Evolutionary conservation across 164 flowering plant genomes (phyloP).

Genomic region (Dillenia turbinata): DNA sequence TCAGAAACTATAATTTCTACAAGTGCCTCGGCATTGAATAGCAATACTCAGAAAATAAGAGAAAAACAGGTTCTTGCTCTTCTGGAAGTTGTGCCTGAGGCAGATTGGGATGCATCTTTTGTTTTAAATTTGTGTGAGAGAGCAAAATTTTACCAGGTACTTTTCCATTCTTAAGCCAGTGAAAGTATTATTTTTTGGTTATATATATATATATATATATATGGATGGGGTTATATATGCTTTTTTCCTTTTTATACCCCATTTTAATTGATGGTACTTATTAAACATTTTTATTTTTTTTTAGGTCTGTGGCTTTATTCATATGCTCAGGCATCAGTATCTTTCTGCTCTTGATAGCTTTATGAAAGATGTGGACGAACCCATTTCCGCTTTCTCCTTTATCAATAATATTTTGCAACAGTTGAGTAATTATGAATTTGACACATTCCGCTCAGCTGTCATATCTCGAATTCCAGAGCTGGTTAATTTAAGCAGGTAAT

Average conservation of each 20-base stretch:
- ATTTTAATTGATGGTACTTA: background rate
- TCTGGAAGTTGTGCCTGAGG: slow-evolving; percentile 58
- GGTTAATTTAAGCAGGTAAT: slow-evolving; percentile 72
- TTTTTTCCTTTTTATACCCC: background rate
- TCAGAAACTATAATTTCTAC: slow-evolving; percentile 30
- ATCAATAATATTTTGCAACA: slow-evolving; percentile 43
- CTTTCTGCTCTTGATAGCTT: slow-evolving; percentile 77
- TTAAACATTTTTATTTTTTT: background rate
- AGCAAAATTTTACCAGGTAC: slow-evolving; percentile 75
- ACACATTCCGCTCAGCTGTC: slow-evolving; percentile 60
- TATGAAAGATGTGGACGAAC: slow-evolving; percentile 79
- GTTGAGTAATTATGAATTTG: slow-evolving; percentile 34
- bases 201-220: no score
- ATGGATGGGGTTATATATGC: no score
- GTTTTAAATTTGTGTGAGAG: slow-evolving; percentile 69
- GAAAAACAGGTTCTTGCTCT: slow-evolving; percentile 82
- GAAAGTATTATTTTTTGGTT: no score
- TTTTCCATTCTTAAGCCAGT: background rate
- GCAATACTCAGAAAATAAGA: slow-evolving; percentile 35
- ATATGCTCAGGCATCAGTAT: slow-evolving; percentile 50
- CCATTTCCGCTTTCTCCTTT: slow-evolving; percentile 83
- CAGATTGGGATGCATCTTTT: slow-evolving; percentile 63
- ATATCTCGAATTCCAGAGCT: slow-evolving; percentile 70
- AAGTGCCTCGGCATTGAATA: slow-evolving; percentile 14
- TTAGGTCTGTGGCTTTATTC: slow-evolving; percentile 89